A percentile compares a stretch with the other conserved stretches of the same genome.
phyloP scores from a whole-genome alignment of 768 basidiomycete species.

The Kondoa malvinella region DNA sequence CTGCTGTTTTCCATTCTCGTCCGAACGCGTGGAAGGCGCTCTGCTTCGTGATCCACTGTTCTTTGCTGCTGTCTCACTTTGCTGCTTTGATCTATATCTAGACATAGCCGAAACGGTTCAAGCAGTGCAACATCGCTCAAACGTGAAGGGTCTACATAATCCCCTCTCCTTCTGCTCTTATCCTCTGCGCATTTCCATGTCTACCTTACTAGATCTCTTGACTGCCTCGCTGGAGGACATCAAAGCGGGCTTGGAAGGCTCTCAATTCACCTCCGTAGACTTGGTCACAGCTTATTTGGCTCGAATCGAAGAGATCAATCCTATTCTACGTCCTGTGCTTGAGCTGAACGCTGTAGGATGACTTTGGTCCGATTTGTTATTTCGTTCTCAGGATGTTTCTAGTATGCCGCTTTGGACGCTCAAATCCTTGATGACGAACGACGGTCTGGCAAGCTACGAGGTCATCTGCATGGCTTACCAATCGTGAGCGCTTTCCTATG shows the following conservation, averaged over 20 bases:
- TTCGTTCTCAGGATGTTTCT: background rate
- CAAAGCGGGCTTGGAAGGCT: constrained; percentile 33
- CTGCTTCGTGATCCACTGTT: background rate
- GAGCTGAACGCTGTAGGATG: background rate
- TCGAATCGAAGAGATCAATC: constrained; percentile 37
- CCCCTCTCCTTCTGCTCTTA: background rate
- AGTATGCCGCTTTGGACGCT: background rate
- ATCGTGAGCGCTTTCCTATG: background rate
- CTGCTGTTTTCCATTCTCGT: too few species aligned
- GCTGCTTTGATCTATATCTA: background rate
- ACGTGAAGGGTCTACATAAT: too few species aligned
- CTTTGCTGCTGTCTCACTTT: background rate
- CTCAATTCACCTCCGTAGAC: constrained; percentile 36
- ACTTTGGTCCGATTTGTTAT: background rate
- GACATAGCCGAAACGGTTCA: background rate
- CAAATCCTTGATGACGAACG: background rate
- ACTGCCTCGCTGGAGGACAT: constrained; percentile 35
- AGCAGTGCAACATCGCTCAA: too few species aligned
- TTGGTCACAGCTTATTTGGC: constrained; percentile 37
- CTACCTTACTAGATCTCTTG: constrained; percentile 33
- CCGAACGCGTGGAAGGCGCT: too few species aligned
- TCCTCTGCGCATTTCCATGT: background rate
- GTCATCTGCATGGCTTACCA: background rate
- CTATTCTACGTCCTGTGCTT: background rate
- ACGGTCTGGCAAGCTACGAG: background rate